Conservation (phyloP, 495 filamentous ascomycete species). For the Hapsidospora chrysogenum region DNA sequence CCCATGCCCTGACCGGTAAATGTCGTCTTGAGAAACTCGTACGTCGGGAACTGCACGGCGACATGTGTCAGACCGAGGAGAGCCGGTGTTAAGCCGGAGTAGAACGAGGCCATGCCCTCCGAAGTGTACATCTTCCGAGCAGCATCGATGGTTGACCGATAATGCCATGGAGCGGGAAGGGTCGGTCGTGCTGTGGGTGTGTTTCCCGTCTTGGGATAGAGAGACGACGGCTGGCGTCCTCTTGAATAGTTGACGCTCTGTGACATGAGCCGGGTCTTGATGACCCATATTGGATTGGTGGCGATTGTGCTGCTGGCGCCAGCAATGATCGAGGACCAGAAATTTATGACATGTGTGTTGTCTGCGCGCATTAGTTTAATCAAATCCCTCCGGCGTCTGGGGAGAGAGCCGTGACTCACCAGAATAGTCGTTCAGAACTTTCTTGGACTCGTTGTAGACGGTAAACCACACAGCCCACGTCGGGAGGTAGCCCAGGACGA, state of each 20-base stretch:
- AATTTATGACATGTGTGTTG: slow-evolving; percentile 30
- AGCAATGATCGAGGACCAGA: slow-evolving; percentile 69
- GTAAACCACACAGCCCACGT: slow-evolving; percentile 98
- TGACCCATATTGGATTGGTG: slow-evolving; percentile 99
- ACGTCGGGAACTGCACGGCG: slow-evolving; percentile 92
- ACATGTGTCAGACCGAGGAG: slow-evolving; percentile 88
- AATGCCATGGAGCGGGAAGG: slow-evolving; percentile 66
- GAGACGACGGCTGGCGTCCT: slow-evolving; percentile 15
- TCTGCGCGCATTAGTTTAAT: slow-evolving; percentile 7
- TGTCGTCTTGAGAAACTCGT: slow-evolving; percentile 80
- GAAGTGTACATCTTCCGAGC: slow-evolving; percentile 85
- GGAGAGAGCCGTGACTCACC: slow-evolving; percentile 45
- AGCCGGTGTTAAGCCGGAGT: slow-evolving; percentile 86
- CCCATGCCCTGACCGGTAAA: slow-evolving; percentile 84
- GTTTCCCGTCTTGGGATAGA: slow-evolving; percentile 24
- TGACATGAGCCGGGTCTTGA: slow-evolving; percentile 96
- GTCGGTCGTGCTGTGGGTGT: slow-evolving; percentile 31
- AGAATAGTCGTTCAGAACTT: slow-evolving; percentile 46
- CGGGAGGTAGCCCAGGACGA: slow-evolving; percentile 86
- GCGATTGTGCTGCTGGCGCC: slow-evolving; percentile 83
- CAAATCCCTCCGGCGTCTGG: neutral
- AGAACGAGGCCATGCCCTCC: slow-evolving; percentile 82
- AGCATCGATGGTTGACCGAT: slow-evolving; percentile 71
- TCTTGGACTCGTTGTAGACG: slow-evolving; percentile 79
- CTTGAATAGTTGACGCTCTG: slow-evolving; percentile 34